Conservation (phyloP, 2,329 filamentous ascomycete species). For the Trichoderma harzianum region DNA sequence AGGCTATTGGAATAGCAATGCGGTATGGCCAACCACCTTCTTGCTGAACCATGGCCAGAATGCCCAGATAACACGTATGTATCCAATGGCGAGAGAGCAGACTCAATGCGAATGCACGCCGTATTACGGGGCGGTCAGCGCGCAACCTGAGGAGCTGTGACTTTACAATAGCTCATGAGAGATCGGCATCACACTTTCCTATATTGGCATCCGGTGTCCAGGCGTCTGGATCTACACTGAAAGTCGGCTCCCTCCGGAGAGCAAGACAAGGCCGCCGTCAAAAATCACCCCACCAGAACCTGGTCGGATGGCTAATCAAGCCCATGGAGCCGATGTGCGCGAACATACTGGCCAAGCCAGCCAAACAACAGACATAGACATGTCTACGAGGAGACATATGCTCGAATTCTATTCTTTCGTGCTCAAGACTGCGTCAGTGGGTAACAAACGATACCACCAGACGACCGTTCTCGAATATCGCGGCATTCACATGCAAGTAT, state of each 20-base stretch:
- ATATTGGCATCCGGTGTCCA: not conserved
- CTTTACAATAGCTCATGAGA: not conserved
- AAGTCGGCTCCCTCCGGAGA: slow-evolving; percentile 10
- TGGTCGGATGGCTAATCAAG: not conserved
- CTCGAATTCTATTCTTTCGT: not conserved
- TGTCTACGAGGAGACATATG: not conserved
- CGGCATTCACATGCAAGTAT: not conserved
- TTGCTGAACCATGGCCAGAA: not conserved
- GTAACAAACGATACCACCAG: not conserved
- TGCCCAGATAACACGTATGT: not conserved
- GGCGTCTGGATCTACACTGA: not conserved
- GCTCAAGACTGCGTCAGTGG: not conserved
- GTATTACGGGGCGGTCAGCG: not conserved
- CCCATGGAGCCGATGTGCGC: not conserved
- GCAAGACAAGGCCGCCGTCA: not conserved
- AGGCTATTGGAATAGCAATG: not conserved
- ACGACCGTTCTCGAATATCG: not conserved
- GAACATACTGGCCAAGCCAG: not conserved
- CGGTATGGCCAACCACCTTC: not conserved
- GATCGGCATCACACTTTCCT: not conserved
- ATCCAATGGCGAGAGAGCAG: not conserved
- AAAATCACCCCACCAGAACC: not conserved
- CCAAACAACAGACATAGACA: not conserved
- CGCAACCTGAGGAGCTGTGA: not conserved
- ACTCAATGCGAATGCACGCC: not conserved